phyloP scores from a whole-genome alignment of 176 grass and related monocot genomes.

The Aegilops umbellulata region DNA sequence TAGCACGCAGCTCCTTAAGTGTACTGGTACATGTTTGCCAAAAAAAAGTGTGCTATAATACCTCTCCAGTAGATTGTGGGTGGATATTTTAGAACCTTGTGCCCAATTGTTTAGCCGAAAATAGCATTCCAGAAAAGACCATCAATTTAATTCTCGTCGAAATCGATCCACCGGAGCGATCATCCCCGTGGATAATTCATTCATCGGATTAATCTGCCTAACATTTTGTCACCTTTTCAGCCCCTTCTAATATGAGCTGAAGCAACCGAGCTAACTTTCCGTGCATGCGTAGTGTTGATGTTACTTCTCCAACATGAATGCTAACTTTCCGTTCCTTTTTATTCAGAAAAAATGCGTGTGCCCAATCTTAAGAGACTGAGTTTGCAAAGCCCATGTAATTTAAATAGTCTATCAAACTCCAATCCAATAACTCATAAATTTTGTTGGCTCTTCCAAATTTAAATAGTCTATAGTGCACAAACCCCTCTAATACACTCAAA shows the following conservation, averaged over 20 bases:
- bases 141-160: not conserved
- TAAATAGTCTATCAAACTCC: not conserved
- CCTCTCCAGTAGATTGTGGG: not conserved
- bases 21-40: not conserved
- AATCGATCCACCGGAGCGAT: not conserved
- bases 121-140: not conserved
- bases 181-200: constrained; percentile 36
- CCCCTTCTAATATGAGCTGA: not conserved
- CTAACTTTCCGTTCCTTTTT: not conserved
- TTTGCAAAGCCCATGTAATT: not conserved
- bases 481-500: no score
- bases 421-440: not conserved
- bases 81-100: constrained; percentile 6
- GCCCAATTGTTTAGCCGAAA: constrained; percentile 37
- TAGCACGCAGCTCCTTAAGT: not conserved
- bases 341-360: not conserved
- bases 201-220: constrained; percentile 39
- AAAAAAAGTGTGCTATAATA: no score
- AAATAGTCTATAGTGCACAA: no score
- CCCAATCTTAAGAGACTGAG: not conserved
- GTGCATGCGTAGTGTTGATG: constrained; percentile 24
- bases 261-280: constrained; percentile 2
- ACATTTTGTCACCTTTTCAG: constrained; percentile 16
- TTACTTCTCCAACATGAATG: constrained; percentile 18
- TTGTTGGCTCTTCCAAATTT: not conserved